phyloP scores from a whole-genome alignment of 139 green algal genomes.

The Chlorella vulgaris region DNA sequence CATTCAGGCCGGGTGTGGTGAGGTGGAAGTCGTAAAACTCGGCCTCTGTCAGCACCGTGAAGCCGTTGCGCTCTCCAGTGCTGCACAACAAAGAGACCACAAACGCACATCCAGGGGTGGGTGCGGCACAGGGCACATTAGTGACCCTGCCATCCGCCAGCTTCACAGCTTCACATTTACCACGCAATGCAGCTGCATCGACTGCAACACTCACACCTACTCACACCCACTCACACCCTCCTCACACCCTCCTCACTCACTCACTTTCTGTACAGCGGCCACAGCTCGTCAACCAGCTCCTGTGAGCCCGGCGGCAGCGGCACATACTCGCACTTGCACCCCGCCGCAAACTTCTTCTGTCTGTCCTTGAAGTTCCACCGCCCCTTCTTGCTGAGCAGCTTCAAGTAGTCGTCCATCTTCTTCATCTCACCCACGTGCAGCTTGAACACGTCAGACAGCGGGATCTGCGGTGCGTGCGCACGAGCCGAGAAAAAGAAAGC shows the following conservation, averaged over 20 bases:
- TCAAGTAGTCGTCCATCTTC: conserved; percentile 45
- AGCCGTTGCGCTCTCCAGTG: conserved; percentile 47
- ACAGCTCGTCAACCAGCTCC: conserved; percentile 38
- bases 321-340: conserved; percentile 27
- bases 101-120: background rate
- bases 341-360: conserved; percentile 41
- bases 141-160: too few species aligned
- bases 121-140: background rate
- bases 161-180: too few species aligned
- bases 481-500: background rate
- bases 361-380: conserved; percentile 54
- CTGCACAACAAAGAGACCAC: background rate
- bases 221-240: too few species aligned
- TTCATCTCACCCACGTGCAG: conserved; percentile 45
- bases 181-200: too few species aligned
- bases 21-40: conserved; percentile 51
- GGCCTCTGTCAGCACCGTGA: conserved; percentile 42
- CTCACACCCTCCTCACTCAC: too few species aligned
- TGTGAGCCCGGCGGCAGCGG: conserved; percentile 19
- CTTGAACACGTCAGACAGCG: conserved; percentile 46
- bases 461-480: conserved; percentile 1
- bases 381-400: conserved; percentile 40
- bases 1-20: conserved; percentile 29
- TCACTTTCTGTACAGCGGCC: conserved; percentile 44
- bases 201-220: too few species aligned